phyloP scores from a whole-genome alignment of 352 stramenopile species.

The Halophytophthora polymorphica region DNA sequence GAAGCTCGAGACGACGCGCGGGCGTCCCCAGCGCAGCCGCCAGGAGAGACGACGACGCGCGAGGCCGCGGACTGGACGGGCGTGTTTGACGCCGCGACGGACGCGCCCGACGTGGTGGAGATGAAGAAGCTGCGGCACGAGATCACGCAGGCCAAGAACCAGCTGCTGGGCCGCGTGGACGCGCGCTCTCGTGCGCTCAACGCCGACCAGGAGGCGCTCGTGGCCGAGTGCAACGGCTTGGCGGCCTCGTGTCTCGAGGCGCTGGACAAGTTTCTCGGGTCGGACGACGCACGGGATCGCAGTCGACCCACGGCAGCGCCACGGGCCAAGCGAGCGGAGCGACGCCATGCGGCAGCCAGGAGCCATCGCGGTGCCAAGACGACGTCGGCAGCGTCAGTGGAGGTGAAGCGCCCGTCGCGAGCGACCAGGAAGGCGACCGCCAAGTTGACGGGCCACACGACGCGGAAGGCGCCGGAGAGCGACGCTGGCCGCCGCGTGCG shows the following conservation, averaged over 20 bases:
- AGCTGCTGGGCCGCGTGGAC: slow-evolving; percentile 35
- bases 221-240: slow-evolving; percentile 65
- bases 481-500: too few species aligned
- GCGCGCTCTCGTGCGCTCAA: slow-evolving; percentile 10
- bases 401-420: too few species aligned
- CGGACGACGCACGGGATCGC: slow-evolving; percentile 13
- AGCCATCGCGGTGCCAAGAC: too few species aligned
- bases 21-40: slow-evolving; percentile 3
- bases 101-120: slow-evolving; percentile 51
- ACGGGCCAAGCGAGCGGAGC: slow-evolving; percentile 1
- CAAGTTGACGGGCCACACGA: too few species aligned
- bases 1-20: slow-evolving; percentile 3
- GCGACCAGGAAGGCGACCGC: too few species aligned
- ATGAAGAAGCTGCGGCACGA: slow-evolving; percentile 77
- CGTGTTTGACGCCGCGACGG: slow-evolving; percentile 34
- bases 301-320: not conserved
- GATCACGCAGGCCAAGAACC: slow-evolving; percentile 48
- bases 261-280: slow-evolving; percentile 57
- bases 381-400: too few species aligned
- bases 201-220: slow-evolving; percentile 37
- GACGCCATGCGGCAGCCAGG: too few species aligned
- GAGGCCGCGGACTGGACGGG: slow-evolving; percentile 27
- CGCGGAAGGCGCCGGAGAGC: too few species aligned
- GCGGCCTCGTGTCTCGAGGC: slow-evolving; percentile 57
- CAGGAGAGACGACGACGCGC: slow-evolving; percentile 13